A percentile compares a stretch with the other conserved stretches of the same genome.
Conservation (phyloP, 1,284 basidiomycete species). For the Puccinia sorghi region DNA sequence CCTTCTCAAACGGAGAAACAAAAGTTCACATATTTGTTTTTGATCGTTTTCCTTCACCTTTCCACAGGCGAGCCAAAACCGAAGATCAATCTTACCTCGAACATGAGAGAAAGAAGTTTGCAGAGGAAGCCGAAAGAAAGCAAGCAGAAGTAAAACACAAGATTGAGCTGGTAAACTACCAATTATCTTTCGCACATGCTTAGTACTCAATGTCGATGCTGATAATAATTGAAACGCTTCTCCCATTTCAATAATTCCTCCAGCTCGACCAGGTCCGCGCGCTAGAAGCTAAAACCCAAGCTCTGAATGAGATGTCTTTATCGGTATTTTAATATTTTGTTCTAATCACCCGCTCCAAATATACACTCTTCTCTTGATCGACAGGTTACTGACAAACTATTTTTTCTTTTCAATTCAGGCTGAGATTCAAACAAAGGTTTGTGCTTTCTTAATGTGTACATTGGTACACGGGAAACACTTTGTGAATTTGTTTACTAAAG, state of each 20-base stretch:
- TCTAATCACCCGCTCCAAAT: background rate
- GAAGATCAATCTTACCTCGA: conserved; percentile 30
- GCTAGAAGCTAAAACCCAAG: conserved; percentile 46
- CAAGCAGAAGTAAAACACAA: conserved; percentile 38
- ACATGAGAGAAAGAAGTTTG: conserved; percentile 19
- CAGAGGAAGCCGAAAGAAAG: conserved; percentile 38
- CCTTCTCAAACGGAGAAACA: no score
- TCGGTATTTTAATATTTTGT: conserved; percentile 14
- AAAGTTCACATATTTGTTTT: background rate
- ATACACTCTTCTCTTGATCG: background rate
- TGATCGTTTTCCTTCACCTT: background rate
- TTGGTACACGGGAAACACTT: background rate
- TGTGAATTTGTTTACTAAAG: conserved; percentile 16
- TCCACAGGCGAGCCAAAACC: conserved; percentile 38
- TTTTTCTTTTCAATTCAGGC: conserved; percentile 10
- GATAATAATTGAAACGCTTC: background rate
- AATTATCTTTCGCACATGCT: conserved; percentile 2
- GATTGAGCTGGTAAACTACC: conserved; percentile 31
- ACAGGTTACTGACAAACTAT: background rate
- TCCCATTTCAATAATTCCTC: background rate
- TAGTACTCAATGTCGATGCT: background rate
- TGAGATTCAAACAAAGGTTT: conserved; percentile 38
- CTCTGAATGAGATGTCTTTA: conserved; percentile 39
- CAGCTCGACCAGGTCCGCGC: conserved; percentile 42
- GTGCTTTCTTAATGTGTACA: background rate